Conservation (phyloP, 257 asterid species). For the Gynochthodes officinalis region DNA sequence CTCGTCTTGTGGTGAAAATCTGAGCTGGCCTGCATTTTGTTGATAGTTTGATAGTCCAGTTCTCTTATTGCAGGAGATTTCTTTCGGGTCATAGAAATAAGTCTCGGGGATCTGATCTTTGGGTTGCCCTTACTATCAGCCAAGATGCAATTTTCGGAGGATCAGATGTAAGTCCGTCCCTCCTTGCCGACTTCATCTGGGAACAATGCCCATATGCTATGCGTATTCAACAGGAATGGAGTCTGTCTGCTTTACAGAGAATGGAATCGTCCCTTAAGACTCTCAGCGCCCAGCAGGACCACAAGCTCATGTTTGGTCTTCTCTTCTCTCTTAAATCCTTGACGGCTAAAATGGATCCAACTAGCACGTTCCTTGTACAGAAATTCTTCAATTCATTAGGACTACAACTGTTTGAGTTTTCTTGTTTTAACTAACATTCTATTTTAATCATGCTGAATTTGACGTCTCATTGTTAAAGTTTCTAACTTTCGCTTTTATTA, state of each 20-base stretch:
- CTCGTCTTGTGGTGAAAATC: no score
- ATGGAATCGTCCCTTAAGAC: conserved; percentile 96
- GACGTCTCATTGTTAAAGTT: no score
- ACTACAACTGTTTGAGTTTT: neutral
- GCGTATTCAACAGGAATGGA: conserved; percentile 82
- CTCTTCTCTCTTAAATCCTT: no score
- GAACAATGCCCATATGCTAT: conserved; percentile 84
- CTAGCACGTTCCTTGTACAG: no score
- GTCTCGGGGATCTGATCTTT: no score
- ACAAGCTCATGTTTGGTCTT: conserved; percentile 94
- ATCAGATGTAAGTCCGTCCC: conserved; percentile 85
- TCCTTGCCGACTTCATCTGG: conserved; percentile 76
- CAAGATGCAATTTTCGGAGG: conserved; percentile 83
- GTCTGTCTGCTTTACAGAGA: conserved; percentile 81
- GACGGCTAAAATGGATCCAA: no score
- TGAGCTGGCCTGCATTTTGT: no score
- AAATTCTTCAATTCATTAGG: no score
- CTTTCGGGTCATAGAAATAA: neutral
- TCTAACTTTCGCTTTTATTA: no score
- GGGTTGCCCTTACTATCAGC: neutral
- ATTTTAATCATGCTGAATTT: no score
- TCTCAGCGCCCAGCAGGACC: conserved; percentile 76
- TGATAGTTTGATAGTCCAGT: no score
- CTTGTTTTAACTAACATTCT: neutral
- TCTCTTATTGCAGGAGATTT: neutral